Base-by-base conservation (phyloP, 2,329 filamentous ascomycete species). In the Xylariales sp. region DNA sequence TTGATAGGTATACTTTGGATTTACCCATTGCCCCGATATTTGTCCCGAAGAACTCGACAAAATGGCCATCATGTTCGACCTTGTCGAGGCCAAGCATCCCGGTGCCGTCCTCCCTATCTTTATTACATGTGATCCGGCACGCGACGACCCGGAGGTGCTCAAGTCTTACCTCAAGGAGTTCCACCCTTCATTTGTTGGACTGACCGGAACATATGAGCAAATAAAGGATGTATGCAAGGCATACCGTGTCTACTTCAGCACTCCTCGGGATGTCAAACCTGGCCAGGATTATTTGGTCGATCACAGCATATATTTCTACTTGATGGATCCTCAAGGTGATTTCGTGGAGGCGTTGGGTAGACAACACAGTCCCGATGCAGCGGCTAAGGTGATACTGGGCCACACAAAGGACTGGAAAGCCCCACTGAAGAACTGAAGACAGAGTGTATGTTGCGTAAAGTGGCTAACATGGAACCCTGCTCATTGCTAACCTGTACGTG, bases 41-140 rank as follows among this genome's bases (percentile, higher is more conserved):
- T 98, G 93, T 70, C 93, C 93, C 23, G 93, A 98, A 57, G 93
- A 98, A 67, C 83, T 98, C 53, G 93, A 98, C 70, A 98, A 98
- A 72, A 96, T 98, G 90, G 87, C 91, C n/a, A 74, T 76, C 41
- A 95, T 97, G 79, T 85, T 94, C 56, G 89, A 98, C 57, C 70
- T 77, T 6, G 74, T 83, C 30, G 69, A 81, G 49, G 67, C 66
- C 34, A 63, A 72, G 51, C 54, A 57, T 5, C 70, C 75, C 3
- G 63, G 62, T 31, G 52, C 71, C 34, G 66, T 96, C 48, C 70
- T 82, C 20, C 88, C 91, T 19, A 74, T 98, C 41, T 97, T 98
- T 63, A 88, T 98, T 49, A 95, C 89, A 31, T 97, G 93, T 67
- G 93, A 98, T 57, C 93, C 93, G 2, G 90, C 81, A 31, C 83